These are phyloP conservation scores for Fusarium udum DNA, from an alignment of 2,329 filamentous ascomycete genomes.

Conservation along the genomic window DNA sequence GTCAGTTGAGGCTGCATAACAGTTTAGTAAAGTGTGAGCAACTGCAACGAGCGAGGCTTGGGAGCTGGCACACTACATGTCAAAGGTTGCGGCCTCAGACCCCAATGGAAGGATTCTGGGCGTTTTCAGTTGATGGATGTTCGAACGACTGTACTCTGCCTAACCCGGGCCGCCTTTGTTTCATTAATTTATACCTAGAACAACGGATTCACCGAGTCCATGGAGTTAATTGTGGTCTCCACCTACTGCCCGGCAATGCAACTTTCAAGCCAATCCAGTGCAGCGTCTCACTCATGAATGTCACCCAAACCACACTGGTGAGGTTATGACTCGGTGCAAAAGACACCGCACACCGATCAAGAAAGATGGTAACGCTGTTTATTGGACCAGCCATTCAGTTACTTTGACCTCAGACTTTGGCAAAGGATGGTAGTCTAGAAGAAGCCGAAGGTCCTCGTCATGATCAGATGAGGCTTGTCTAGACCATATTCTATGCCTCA, in stretches of 20 bases:
- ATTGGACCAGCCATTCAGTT: not conserved
- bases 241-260: not conserved
- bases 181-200: not conserved
- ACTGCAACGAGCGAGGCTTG: not conserved
- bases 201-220: not conserved
- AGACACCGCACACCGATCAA: not conserved
- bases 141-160: not conserved
- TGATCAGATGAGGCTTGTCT: constrained; percentile 4
- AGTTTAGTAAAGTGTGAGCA: not conserved
- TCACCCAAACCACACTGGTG: not conserved
- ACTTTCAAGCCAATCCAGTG: not conserved
- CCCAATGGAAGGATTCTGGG: not conserved
- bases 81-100: not conserved
- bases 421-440: constrained; percentile 26
- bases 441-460: not conserved
- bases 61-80: not conserved
- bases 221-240: not conserved
- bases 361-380: not conserved
- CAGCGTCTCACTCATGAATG: not conserved
- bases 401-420: not conserved
- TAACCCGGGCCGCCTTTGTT: not conserved
- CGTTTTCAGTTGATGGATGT: not conserved
- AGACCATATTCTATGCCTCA: constrained; percentile 5
- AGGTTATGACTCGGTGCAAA: not conserved
- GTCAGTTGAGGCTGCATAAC: not conserved